Conservation (phyloP, 257 asterid genomes). For the Ophiorrhiza pumila region DNA sequence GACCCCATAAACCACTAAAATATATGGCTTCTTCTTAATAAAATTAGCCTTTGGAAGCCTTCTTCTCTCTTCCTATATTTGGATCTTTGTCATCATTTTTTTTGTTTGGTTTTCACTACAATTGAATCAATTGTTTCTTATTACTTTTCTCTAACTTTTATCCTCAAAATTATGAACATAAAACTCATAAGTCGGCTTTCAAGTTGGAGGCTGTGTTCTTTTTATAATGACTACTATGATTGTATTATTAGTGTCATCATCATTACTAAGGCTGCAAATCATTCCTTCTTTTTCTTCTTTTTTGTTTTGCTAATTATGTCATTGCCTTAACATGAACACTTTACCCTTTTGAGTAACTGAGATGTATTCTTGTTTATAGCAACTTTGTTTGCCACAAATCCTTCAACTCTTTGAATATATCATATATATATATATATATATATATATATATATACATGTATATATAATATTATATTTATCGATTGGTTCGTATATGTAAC, state of each 20-base stretch:
- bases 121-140: background rate
- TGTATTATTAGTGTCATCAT: slow-evolving; percentile 32
- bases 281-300: background rate
- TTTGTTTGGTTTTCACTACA: slow-evolving; percentile 17
- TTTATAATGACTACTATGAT: slow-evolving; percentile 34
- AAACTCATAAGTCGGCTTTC: slow-evolving; percentile 47
- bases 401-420: background rate
- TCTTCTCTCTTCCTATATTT: slow-evolving; percentile 11
- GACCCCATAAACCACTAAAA: slow-evolving; percentile 20
- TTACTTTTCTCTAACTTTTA: slow-evolving; percentile 13
- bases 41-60: slow-evolving; percentile 39
- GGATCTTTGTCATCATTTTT: slow-evolving; percentile 1
- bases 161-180: slow-evolving; percentile 26
- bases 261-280: background rate
- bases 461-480: background rate
- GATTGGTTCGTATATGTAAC: too few species aligned
- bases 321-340: background rate
- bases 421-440: background rate
- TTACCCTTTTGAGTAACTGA: background rate
- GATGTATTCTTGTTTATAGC: slow-evolving; percentile 2
- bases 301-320: slow-evolving; percentile 2
- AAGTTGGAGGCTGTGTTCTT: slow-evolving; percentile 18
- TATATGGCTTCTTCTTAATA: slow-evolving; percentile 43
- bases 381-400: background rate
- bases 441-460: background rate